Base-by-base conservation (phyloP, 164 flowering plant species). In the Berberis thunbergii region DNA sequence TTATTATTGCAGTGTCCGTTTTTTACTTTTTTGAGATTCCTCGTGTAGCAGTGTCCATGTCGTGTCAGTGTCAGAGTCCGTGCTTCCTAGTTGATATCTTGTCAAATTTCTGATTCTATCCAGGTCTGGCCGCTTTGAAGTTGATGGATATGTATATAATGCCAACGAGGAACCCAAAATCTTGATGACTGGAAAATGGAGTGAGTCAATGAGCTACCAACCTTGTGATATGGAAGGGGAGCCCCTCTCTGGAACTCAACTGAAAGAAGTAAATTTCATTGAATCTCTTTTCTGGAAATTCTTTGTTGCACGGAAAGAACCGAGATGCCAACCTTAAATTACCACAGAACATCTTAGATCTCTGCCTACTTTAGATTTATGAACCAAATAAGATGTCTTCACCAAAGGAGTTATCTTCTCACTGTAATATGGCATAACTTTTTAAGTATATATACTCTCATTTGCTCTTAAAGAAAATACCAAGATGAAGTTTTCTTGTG, bases 161-260 rank as follows among this genome's bases (percentile, higher is more conserved):
- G 75, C 88, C 59, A 70, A 69, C 11, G 96, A 88, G 67, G 88
- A 88, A 56, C 96, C 96, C 11, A 79, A 88, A 69, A 80, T 86
- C 58, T 76, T 88, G 79, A 88, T 88, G 86, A 86, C 86, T 45
- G 89, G 92, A 62, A 86, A 88, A 74, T 87, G 89, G 89, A 81
- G 81, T 61, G 77, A 79, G 70, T 83, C 84, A 60, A 66, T 86
- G 81, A 83, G 81, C 69, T 86, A 80, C 67, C 92, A 86, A 67
- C 84, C 80, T 3, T 84, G 92, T 73, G 92, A 86, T 64, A 10
- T 66, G 60, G 89, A 86, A 73, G 92, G 92, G 69, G 92, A 86
- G 57, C 92, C 92, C 41, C 77, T 78, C 6, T 70, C 84, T 60
- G 85, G 83, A 70, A 81, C 87, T 42, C 85, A 83, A 74, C 66